Percentiles rank a stretch among this genome's conserved stretches.
Evolutionary conservation across 2,329 filamentous ascomycete species (phyloP).

Genomic region (Aspergillus transmontanensis): DNA sequence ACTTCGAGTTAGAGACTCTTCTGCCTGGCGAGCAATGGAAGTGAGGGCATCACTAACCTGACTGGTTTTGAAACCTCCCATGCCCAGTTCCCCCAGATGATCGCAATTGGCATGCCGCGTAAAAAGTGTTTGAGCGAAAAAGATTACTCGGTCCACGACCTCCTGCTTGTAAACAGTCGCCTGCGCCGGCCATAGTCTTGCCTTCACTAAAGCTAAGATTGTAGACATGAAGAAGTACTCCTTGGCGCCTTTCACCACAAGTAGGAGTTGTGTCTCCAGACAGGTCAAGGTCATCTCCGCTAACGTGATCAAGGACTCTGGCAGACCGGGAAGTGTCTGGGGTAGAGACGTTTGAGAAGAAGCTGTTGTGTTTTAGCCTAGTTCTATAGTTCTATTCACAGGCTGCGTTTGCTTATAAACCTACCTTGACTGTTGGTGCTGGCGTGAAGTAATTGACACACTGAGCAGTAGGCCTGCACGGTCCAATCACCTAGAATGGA

Average conservation of each 20-base stretch:
- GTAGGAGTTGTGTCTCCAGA: slow-evolving; percentile 33
- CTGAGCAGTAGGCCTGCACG: slow-evolving; percentile 39
- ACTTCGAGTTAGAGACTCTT: background rate
- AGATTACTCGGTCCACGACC: slow-evolving; percentile 38
- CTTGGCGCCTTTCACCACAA: slow-evolving; percentile 41
- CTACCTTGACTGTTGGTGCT: slow-evolving; percentile 27
- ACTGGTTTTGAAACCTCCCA: slow-evolving; percentile 35
- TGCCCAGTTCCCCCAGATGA: slow-evolving; percentile 31
- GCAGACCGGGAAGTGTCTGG: slow-evolving; percentile 32
- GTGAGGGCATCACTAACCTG: slow-evolving; percentile 22
- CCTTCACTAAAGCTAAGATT: slow-evolving; percentile 37
- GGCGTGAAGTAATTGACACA: slow-evolving; percentile 41
- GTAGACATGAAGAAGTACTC: slow-evolving; percentile 45
- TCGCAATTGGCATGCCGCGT: slow-evolving; percentile 35
- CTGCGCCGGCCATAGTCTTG: slow-evolving; percentile 37
- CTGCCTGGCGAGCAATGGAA: background rate
- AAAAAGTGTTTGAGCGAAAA: slow-evolving; percentile 40
- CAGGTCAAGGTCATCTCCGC: slow-evolving; percentile 33
- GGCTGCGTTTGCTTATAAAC: background rate
- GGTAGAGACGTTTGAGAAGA: slow-evolving; percentile 21
- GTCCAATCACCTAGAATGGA: slow-evolving; percentile 40
- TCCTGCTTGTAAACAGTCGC: slow-evolving; percentile 37
- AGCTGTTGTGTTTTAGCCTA: slow-evolving; percentile 4
- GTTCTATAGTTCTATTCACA: background rate
- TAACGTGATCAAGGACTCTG: slow-evolving; percentile 37